Conservation (phyloP, 805 yeast species). For the Wickerhamomyces alni region DNA sequence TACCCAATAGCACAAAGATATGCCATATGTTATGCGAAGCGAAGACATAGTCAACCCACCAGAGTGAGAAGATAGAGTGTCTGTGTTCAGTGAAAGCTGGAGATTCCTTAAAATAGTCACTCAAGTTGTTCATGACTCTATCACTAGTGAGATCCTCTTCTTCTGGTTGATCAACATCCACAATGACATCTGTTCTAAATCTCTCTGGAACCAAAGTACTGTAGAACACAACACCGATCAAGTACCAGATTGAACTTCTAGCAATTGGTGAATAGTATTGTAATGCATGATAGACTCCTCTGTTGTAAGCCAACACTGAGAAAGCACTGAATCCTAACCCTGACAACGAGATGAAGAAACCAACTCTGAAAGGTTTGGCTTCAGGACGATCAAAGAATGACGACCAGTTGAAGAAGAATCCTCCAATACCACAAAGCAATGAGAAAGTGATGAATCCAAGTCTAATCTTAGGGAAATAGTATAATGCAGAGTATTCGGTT, state of each 20-base stretch:
- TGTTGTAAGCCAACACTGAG: constrained; percentile 43
- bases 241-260: constrained; percentile 69
- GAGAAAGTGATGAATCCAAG: constrained; percentile 55
- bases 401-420: constrained; percentile 85
- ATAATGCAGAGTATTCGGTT: constrained; percentile 75
- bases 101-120: constrained; percentile 33
- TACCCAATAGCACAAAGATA: constrained; percentile 80
- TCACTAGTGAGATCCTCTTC: constrained; percentile 25
- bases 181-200: constrained; percentile 64
- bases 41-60: constrained; percentile 79
- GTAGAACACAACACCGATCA: constrained; percentile 79
- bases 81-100: constrained; percentile 31
- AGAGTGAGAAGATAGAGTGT: constrained; percentile 46
- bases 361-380: constrained; percentile 70
- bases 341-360: constrained; percentile 75
- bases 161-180: constrained; percentile 40
- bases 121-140: constrained; percentile 25
- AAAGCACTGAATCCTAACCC: constrained; percentile 68
- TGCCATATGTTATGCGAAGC: constrained; percentile 95
- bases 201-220: constrained; percentile 88
- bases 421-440: constrained; percentile 58
- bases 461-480: constrained; percentile 46
- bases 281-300: constrained; percentile 50
- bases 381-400: constrained; percentile 87
- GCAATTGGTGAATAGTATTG: constrained; percentile 60